Percentiles rank a stretch among this genome's conserved stretches.
Evolutionary conservation across 306 rosid genomes (phyloP).

Genomic region (Castanea sativa): DNA sequence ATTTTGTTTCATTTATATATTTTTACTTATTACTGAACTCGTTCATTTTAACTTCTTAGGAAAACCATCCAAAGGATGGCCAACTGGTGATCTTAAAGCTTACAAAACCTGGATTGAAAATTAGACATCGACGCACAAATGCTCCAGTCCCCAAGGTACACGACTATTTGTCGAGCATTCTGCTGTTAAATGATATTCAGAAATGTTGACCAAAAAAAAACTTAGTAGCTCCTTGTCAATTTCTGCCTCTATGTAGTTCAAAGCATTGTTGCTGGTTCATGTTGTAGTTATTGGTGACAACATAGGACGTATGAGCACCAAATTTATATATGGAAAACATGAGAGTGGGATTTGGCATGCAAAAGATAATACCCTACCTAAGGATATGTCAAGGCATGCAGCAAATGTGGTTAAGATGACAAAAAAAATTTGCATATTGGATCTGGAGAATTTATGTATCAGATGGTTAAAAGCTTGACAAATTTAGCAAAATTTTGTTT

Average conservation of each 20-base stretch:
- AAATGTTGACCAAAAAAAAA: not conserved
- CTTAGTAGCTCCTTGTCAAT: not conserved
- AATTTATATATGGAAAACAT: not conserved
- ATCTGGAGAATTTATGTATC: not conserved
- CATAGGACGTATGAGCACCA: not conserved
- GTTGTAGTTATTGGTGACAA: not conserved
- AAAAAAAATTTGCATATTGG: not conserved
- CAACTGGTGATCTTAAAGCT: constrained; percentile 64
- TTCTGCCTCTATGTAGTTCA: not conserved
- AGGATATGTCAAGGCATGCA: not conserved
- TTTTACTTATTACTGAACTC: constrained; percentile 6
- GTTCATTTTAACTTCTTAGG: constrained; percentile 48
- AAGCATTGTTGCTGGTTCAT: not conserved
- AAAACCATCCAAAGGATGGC: constrained; percentile 83
- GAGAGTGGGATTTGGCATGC: not conserved
- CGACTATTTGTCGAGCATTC: constrained; percentile 3
- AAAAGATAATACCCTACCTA: not conserved
- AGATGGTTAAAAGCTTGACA: not conserved
- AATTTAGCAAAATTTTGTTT: not conserved
- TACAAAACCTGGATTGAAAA: constrained; percentile 51
- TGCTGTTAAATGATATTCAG: not conserved
- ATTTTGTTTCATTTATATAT: not conserved
- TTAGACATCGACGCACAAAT: constrained; percentile 56
- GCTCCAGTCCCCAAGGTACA: constrained; percentile 72
- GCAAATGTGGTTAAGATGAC: not conserved